Percentiles rank a stretch among this genome's conserved stretches.
These are phyloP conservation scores for Aegilops umbellulata DNA, from an alignment of 176 grass and related monocot species.

Conservation along the genomic window DNA sequence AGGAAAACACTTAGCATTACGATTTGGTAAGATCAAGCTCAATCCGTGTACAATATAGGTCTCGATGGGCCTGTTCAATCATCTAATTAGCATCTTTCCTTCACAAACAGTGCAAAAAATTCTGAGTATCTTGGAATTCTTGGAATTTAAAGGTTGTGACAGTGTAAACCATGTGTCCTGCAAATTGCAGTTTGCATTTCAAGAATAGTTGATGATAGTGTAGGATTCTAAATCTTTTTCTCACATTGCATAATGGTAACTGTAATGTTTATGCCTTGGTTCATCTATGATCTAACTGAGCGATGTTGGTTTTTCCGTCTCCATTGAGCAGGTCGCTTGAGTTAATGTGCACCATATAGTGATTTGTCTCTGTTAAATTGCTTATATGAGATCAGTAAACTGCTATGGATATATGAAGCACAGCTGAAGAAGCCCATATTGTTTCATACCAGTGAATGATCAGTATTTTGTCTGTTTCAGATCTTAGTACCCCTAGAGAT, in stretches of 20 bases:
- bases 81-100: not conserved
- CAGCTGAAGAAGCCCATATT: not conserved
- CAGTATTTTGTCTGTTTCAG: slow-evolving; percentile 7
- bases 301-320: not conserved
- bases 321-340: slow-evolving; percentile 11
- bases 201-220: not conserved
- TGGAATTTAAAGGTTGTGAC: not conserved
- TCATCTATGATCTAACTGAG: not conserved
- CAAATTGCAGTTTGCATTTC: not conserved
- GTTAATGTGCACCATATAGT: not conserved
- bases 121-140: not conserved
- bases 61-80: too few relatives aligned
- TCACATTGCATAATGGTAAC: not conserved
- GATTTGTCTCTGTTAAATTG: not conserved
- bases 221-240: not conserved
- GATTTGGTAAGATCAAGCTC: too few relatives aligned
- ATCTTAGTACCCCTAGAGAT: not conserved
- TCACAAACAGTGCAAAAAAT: not conserved
- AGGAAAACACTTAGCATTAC: not conserved
- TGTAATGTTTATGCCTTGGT: not conserved
- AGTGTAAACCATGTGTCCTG: not conserved
- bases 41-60: too few relatives aligned
- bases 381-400: slow-evolving; percentile 25
- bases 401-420: slow-evolving; percentile 18
- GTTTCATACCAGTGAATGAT: slow-evolving; percentile 14